Percentiles rank a stretch among this genome's conserved stretches.
These are phyloP conservation scores for Solanum ossicruentum DNA, from an alignment of 257 asterid genomes.

Conservation along the genomic window DNA sequence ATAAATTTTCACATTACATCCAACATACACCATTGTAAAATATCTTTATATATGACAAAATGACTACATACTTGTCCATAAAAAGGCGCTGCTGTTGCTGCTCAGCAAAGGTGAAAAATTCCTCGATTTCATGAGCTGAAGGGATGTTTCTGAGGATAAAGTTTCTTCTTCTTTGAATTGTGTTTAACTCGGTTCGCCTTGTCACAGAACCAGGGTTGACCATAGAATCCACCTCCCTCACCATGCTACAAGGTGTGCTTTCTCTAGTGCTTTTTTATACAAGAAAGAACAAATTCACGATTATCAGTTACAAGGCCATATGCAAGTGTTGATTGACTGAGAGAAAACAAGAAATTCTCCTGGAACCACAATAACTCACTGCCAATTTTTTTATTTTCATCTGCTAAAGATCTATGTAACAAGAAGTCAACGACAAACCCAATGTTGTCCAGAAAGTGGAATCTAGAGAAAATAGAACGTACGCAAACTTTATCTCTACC, in stretches of 20 bases:
- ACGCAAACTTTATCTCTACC: neutral
- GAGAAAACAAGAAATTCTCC: neutral
- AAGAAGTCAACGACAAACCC: neutral
- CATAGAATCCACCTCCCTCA: constrained; percentile 17
- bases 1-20: neutral
- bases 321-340: neutral
- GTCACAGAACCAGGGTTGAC: constrained; percentile 39
- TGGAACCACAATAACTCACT: neutral
- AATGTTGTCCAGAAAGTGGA: neutral
- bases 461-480: neutral
- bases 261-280: constrained; percentile 39
- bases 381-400: neutral
- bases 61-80: constrained; percentile 40
- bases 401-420: neutral
- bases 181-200: constrained; percentile 15
- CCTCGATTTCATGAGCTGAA: constrained; percentile 46
- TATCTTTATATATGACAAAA: neutral
- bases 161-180: constrained; percentile 19
- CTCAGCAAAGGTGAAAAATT: constrained; percentile 43
- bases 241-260: constrained; percentile 50
- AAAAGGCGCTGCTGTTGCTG: constrained; percentile 39
- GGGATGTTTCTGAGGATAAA: constrained; percentile 22
- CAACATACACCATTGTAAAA: neutral
- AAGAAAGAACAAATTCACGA: neutral
- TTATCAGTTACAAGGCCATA: neutral